These are phyloP conservation scores for Podaxis sp. DNA, from an alignment of 768 basidiomycete genomes.

Conservation along the genomic window DNA sequence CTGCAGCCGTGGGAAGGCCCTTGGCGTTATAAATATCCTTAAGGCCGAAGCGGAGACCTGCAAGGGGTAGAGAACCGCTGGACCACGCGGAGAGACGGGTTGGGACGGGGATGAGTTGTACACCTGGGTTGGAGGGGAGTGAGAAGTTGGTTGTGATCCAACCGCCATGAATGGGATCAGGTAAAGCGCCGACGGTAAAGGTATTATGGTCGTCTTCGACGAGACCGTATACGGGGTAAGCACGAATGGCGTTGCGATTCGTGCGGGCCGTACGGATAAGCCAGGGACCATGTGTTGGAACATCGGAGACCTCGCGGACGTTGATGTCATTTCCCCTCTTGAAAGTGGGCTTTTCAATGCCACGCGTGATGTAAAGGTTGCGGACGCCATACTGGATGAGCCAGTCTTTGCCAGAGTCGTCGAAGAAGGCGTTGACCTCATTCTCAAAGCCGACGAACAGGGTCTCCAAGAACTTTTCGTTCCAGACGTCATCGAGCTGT, in stretches of 20 bases:
- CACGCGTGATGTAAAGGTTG: conserved; percentile 9
- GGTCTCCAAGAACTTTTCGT: conserved; percentile 25
- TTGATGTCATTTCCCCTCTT: conserved; percentile 9
- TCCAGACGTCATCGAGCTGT: conserved; percentile 36
- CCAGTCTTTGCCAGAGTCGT: conserved; percentile 27
- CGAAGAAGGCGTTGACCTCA: conserved; percentile 23
- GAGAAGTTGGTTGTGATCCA: conserved; percentile 34
- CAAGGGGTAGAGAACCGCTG: conserved; percentile 30
- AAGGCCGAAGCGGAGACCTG: conserved; percentile 47
- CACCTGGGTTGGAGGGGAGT: conserved; percentile 17
- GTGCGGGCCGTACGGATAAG: conserved; percentile 17
- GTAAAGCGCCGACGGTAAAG: conserved; percentile 43
- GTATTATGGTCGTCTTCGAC: conserved; percentile 43
- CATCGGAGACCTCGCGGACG: conserved; percentile 19
- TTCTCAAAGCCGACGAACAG: conserved; percentile 31
- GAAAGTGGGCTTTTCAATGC: conserved; percentile 11
- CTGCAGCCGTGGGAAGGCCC: conserved; percentile 35
- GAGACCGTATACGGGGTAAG: conserved; percentile 35
- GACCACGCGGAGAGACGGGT: conserved; percentile 41
- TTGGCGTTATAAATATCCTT: conserved; percentile 42
- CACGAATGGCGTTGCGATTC: conserved; percentile 13
- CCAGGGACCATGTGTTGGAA: conserved; percentile 30
- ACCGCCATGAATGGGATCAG: conserved; percentile 31
- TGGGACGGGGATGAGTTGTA: conserved; percentile 46
- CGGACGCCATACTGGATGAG: conserved; percentile 23